Base-by-base conservation (phyloP, 768 basidiomycete species). In the Mycena rebaudengoi region DNA sequence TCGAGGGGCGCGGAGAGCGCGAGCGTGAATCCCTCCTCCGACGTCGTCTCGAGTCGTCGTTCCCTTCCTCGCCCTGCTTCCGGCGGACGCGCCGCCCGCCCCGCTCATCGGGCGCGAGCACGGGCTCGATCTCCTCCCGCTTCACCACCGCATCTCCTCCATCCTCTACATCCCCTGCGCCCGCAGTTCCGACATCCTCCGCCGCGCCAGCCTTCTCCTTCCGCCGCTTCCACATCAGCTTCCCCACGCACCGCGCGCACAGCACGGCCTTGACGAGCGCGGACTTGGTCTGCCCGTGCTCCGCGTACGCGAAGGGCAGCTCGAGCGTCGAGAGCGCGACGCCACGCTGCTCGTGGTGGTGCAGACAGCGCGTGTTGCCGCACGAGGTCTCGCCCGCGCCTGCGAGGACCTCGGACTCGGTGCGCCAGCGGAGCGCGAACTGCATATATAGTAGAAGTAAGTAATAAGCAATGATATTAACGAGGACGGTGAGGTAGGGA, bases 391-490 rank as follows among this genome's bases (percentile, higher is more conserved):
- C 94, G 3, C 96, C 97, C 3, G 88, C 86, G 23, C 92, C 93
- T 0, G 87, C 85, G 3, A 99, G 79, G 14, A 98, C 96, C 76
- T 99, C 97, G 2, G 84, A 80, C 71, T 98, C 96, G 0, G 96
- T 96, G 32, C 97, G 84, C 97, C 97, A 99, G 14, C 97, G 90
- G 5, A 99, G 84, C 0, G 95, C 88, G 73, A 99, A 91, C 90
- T 96, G 64, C 18, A 46, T 4, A 43, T 20, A n/a, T n/a, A 12
- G 29, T n/a, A 20, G 28, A 8, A 16, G n/a, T n/a, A 21, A 12
- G 29, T 40, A 8, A 40, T 56, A 26, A 63, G 49, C 26, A 30
- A 23, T 30, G 41, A 32, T 62, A n/a, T 20, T 12, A 39, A 61
- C 14, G 51, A 37, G 39, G n/a, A 29, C 54, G 16, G 28, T 43